A percentile compares a stretch with the other conserved stretches of the same genome.
Evolutionary conservation across 805 yeast genomes (phyloP).

Genomic region (Barnettozyma pratensis): DNA sequence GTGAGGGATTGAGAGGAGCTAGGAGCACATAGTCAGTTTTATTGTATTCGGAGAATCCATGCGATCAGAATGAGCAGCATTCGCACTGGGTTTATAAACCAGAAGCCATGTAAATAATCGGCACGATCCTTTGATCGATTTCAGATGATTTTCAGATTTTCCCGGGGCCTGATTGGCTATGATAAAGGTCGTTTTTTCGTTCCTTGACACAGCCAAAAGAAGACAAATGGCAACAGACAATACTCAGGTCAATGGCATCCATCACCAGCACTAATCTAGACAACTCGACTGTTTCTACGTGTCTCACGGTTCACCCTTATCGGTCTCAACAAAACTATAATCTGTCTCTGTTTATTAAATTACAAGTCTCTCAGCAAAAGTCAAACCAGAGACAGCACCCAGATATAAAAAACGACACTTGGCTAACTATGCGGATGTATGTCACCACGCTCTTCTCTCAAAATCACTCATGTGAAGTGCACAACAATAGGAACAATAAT

Average conservation of each 20-base stretch:
- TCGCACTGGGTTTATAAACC: too few species aligned
- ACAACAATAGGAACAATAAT: slow-evolving; percentile 91
- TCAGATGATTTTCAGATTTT: neutral
- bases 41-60: neutral
- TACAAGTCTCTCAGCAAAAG: neutral
- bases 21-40: neutral
- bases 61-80: neutral
- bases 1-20: neutral
- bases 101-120: too few species aligned
- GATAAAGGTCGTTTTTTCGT: neutral
- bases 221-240: neutral
- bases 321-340: neutral
- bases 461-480: slow-evolving; percentile 49
- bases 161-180: slow-evolving; percentile 3
- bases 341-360: neutral
- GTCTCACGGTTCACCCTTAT: neutral
- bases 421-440: neutral
- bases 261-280: too few species aligned
- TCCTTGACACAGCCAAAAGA: neutral
- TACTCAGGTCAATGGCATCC: too few species aligned
- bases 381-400: neutral
- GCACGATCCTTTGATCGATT: too few species aligned
- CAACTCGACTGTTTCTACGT: too few species aligned
- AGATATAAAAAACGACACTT: neutral
- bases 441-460: neutral